These are phyloP conservation scores for Nemania diffusa DNA, from an alignment of 2,329 filamentous ascomycete genomes.

Conservation along the genomic window DNA sequence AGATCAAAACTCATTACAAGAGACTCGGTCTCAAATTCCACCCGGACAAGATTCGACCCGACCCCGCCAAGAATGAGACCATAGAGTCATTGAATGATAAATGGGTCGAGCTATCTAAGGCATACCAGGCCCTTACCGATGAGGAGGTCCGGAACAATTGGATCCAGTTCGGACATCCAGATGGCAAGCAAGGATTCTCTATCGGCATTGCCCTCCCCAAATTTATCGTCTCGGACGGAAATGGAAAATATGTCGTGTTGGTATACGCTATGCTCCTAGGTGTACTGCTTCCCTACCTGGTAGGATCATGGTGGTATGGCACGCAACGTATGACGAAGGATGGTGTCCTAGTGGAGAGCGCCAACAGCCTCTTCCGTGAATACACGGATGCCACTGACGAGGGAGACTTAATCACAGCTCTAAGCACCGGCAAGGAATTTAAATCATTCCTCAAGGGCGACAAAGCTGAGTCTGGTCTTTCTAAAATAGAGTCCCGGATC, in stretches of 20 bases:
- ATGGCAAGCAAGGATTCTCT: constrained; percentile 97
- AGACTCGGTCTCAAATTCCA: constrained; percentile 86
- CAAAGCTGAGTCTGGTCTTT: constrained; percentile 81
- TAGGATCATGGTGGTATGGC: constrained; percentile 99
- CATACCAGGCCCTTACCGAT: constrained; percentile 96
- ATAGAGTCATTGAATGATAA: constrained; percentile 82
- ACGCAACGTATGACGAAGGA: constrained; percentile 94
- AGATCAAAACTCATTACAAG: constrained; percentile 93
- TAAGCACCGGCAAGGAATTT: constrained; percentile 90
- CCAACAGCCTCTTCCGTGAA: constrained; percentile 93
- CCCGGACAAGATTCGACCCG: constrained; percentile 90
- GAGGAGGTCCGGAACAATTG: constrained; percentile 98
- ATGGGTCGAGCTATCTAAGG: constrained; percentile 96
- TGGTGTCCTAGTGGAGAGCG: constrained; percentile 89
- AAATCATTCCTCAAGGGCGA: constrained; percentile 78
- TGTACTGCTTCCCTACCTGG: constrained; percentile 88
- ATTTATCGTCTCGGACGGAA: constrained; percentile 91
- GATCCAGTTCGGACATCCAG: constrained; percentile 93
- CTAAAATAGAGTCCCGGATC: constrained; percentile 85
- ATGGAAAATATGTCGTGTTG: constrained; percentile 93
- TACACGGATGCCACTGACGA: constrained; percentile 87
- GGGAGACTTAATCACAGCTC: constrained; percentile 79
- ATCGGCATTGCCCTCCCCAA: constrained; percentile 96
- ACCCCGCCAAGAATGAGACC: constrained; percentile 89
- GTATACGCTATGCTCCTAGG: constrained; percentile 90